Conservation (phyloP, 2,329 filamentous ascomycete species). For the Aspergillus costaricaensis region DNA sequence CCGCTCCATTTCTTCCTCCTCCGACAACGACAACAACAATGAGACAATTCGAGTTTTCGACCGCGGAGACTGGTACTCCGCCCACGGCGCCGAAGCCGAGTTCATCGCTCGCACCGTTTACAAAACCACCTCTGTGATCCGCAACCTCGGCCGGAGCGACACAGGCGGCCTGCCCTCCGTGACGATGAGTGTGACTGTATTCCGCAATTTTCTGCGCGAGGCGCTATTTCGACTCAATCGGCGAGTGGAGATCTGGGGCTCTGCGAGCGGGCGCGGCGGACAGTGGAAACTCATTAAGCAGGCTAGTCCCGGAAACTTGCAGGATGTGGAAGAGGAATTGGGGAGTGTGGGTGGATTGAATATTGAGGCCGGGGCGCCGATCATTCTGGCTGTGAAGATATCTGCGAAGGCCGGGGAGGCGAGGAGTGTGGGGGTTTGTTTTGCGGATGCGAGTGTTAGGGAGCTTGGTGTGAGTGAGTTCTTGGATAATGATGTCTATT, state of each 20-base stretch:
- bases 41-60: slow-evolving; percentile 86
- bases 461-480: slow-evolving; percentile 98
- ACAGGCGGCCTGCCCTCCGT: slow-evolving; percentile 88
- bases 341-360: slow-evolving; percentile 54
- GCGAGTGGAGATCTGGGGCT: slow-evolving; percentile 86
- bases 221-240: slow-evolving; percentile 89
- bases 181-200: slow-evolving; percentile 92
- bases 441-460: slow-evolving; percentile 93
- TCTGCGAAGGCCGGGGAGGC: slow-evolving; percentile 83
- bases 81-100: slow-evolving; percentile 50
- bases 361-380: slow-evolving; percentile 83
- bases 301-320: slow-evolving; percentile 91
- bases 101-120: slow-evolving; percentile 70
- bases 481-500: slow-evolving; percentile 97
- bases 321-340: slow-evolving; percentile 95
- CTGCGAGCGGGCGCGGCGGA: slow-evolving; percentile 68
- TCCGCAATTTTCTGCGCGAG: slow-evolving; percentile 91
- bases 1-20: slow-evolving; percentile 68
- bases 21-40: slow-evolving; percentile 55
- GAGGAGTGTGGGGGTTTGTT: slow-evolving; percentile 88
- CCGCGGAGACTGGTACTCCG: slow-evolving; percentile 91
- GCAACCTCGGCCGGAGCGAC: slow-evolving; percentile 81
- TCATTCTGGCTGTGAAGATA: slow-evolving; percentile 93
- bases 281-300: slow-evolving; percentile 92
- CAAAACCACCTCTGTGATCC: slow-evolving; percentile 93